Conservation (phyloP, 805 yeast species). For the Kuraishia borneana region DNA sequence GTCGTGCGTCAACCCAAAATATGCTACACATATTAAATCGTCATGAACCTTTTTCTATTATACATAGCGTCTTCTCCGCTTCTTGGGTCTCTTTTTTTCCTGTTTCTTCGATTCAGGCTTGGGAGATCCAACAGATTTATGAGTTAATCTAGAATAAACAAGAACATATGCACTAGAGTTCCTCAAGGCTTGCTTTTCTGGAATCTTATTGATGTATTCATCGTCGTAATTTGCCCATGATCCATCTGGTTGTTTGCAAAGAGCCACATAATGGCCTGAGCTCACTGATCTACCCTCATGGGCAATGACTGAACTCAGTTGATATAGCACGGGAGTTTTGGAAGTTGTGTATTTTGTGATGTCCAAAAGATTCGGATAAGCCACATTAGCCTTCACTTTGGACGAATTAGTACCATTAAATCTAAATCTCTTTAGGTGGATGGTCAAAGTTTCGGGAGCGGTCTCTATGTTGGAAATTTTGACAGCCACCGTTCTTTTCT, state of each 20-base stretch:
- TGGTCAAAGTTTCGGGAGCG: conserved; percentile 80
- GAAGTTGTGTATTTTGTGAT: conserved; percentile 48
- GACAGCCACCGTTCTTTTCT: conserved; percentile 62
- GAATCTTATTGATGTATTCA: conserved; percentile 67
- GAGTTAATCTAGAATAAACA: conserved; percentile 69
- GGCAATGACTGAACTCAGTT: conserved; percentile 72
- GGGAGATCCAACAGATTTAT: conserved; percentile 22
- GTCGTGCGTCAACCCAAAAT: too few species aligned
- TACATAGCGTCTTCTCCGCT: background rate
- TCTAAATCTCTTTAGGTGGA: conserved; percentile 86
- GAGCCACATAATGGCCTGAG: conserved; percentile 88
- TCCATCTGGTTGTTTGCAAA: conserved; percentile 86
- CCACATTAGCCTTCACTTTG: conserved; percentile 79
- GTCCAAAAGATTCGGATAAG: conserved; percentile 70
- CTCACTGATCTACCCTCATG: conserved; percentile 92
- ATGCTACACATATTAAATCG: too few species aligned
- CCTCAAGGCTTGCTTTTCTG: conserved; percentile 62
- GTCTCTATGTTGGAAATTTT: conserved; percentile 65
- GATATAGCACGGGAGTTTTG: conserved; percentile 45
- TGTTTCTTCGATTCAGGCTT: background rate
- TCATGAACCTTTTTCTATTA: too few species aligned
- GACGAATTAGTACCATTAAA: conserved; percentile 68
- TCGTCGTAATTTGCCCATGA: conserved; percentile 93
- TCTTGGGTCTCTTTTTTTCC: background rate
- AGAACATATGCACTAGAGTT: conserved; percentile 89